phyloP scores from a whole-genome alignment of 139 green algal species.

The Picochlorum costavermella region DNA sequence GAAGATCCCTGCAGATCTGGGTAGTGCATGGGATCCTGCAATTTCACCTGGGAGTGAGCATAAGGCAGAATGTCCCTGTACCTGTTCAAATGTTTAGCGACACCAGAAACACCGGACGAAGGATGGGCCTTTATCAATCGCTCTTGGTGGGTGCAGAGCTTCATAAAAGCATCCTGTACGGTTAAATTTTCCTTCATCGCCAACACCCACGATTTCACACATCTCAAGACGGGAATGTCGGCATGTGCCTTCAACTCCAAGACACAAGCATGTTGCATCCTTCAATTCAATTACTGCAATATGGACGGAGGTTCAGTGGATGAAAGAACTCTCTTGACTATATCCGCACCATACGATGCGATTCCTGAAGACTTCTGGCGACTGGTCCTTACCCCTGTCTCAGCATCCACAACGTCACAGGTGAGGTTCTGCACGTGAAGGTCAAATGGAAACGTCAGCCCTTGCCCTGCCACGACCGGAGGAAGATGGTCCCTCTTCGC shows the following conservation, averaged over 20 bases:
- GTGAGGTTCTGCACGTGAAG: slow-evolving; percentile 26
- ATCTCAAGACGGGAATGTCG: no score
- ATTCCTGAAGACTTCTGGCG: background rate
- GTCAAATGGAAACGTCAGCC: slow-evolving; percentile 84
- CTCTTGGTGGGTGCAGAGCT: no score
- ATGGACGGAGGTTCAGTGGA: slow-evolving; percentile 48
- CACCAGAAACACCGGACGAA: background rate
- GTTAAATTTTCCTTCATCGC: no score
- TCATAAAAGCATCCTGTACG: no score
- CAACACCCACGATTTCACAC: no score
- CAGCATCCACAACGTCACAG: slow-evolving; percentile 7
- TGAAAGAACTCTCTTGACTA: slow-evolving; percentile 52
- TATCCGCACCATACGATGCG: slow-evolving; percentile 41
- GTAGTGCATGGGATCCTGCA: slow-evolving; percentile 5
- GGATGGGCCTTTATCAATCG: no score
- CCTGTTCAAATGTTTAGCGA: slow-evolving; percentile 17
- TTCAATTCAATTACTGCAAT: slow-evolving; percentile 27
- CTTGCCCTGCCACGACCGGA: slow-evolving; percentile 57
- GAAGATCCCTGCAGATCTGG: background rate
- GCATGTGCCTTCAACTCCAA: no score
- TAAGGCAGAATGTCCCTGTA: slow-evolving; percentile 49
- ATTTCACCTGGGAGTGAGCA: slow-evolving; percentile 24
- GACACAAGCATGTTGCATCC: no score
- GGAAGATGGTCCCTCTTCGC: slow-evolving; percentile 82
- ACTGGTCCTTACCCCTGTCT: background rate